A percentile compares a stretch with the other conserved stretches of the same genome.
These are phyloP conservation scores for Botrytis fabae DNA, from an alignment of 2,329 filamentous ascomycete species.

Conservation along the genomic window DNA sequence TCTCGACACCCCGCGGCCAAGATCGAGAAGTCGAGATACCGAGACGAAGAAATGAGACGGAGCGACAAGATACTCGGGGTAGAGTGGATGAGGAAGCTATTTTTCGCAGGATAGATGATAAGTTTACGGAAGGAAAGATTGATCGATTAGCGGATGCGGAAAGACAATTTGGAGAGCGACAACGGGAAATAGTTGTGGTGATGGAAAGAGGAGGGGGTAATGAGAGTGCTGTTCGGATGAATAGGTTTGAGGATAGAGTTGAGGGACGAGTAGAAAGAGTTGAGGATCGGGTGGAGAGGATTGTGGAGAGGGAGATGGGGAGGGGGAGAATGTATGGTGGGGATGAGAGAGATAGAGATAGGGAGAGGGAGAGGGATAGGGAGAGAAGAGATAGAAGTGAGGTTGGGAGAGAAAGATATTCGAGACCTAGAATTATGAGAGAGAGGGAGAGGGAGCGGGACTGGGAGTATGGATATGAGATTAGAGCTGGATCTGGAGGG, in stretches of 20 bases:
- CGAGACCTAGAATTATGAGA: background rate
- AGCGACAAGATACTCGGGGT: background rate
- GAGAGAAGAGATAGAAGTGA: background rate
- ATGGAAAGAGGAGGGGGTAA: background rate
- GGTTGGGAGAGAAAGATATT: background rate
- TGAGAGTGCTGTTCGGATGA: background rate
- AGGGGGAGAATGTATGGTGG: background rate
- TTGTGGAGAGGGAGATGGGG: background rate
- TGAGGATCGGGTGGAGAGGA: background rate
- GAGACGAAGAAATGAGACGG: background rate
- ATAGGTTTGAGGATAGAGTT: constrained; percentile 5
- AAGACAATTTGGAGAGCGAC: background rate
- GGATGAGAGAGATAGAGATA: too few relatives aligned
- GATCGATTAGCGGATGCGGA: background rate
- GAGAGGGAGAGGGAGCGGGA: constrained; percentile 5
- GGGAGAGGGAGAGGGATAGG: background rate
- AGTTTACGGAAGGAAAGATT: background rate
- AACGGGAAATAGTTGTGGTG: background rate
- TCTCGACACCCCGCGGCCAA: background rate
- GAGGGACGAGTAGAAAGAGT: background rate
- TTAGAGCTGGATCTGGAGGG: background rate
- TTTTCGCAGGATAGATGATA: background rate
- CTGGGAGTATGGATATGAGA: constrained; percentile 16
- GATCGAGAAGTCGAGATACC: background rate
- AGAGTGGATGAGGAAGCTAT: background rate